phyloP scores from a whole-genome alignment of 1,139 yeast species.

The Saccharomycopsis hybrid region DNA sequence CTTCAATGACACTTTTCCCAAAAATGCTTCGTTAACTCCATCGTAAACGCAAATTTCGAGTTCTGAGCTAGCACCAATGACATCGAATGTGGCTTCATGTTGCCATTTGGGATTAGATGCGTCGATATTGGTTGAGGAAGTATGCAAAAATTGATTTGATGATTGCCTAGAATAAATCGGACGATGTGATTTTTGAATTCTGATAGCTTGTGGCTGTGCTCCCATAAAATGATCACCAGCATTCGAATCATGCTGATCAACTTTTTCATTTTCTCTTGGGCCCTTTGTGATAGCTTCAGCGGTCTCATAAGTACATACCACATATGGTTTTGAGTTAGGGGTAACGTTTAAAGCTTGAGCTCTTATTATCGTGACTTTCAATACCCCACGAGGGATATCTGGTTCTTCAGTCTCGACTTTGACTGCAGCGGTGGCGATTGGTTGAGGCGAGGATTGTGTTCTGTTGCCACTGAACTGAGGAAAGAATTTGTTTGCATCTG shows the following conservation, averaged over 20 bases:
- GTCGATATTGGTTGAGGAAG: conserved; percentile 28
- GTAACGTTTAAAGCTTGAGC: conserved; percentile 62
- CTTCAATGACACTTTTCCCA: conserved; percentile 74
- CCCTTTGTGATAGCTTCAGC: conserved; percentile 85
- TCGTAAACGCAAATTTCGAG: conserved; percentile 86
- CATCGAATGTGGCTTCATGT: conserved; percentile 89
- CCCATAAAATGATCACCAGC: conserved; percentile 25
- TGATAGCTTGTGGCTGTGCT: conserved; percentile 25
- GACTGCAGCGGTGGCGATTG: conserved; percentile 8
- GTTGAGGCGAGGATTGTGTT: conserved; percentile 26
- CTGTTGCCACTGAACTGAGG: conserved; percentile 26
- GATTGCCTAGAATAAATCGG: conserved; percentile 61
- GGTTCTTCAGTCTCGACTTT: conserved; percentile 26
- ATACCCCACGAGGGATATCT: conserved; percentile 67
- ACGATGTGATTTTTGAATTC: conserved; percentile 22
- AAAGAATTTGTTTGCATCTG: conserved; percentile 7
- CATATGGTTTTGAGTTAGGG: conserved; percentile 68
- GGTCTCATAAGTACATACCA: conserved; percentile 88
- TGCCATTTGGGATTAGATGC: conserved; percentile 77
- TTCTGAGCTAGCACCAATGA: conserved; percentile 74
- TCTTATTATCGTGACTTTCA: conserved; percentile 72
- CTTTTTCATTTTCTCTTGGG: conserved; percentile 44
- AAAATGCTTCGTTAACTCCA: conserved; percentile 72
- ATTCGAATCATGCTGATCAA: conserved; percentile 32
- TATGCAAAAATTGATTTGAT: conserved; percentile 53